These are phyloP conservation scores for Chlorophyllum brunneum DNA, from an alignment of 768 basidiomycete species.

Conservation along the genomic window DNA sequence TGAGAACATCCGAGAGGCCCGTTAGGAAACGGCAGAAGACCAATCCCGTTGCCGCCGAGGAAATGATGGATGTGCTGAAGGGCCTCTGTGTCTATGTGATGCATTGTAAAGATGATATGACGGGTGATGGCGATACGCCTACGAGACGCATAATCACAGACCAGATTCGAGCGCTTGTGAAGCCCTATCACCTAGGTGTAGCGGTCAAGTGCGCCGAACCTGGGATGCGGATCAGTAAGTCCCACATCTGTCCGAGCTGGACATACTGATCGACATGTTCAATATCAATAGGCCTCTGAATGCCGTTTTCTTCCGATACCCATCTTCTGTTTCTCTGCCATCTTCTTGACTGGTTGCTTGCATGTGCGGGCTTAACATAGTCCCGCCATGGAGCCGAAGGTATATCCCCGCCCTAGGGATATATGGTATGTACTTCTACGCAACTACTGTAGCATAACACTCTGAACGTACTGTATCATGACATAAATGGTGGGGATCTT, in stretches of 20 bases:
- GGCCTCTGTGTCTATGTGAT: conserved; percentile 74
- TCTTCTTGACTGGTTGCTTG: background rate
- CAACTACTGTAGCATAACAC: conserved; percentile 10
- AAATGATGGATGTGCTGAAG: conserved; percentile 46
- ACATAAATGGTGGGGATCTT: background rate
- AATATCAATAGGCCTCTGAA: too few species aligned
- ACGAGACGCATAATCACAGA: conserved; percentile 66
- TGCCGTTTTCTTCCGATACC: too few species aligned
- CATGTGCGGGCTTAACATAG: background rate
- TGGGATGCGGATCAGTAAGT: conserved; percentile 80
- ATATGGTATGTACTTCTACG: conserved; percentile 7
- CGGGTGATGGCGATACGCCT: conserved; percentile 42
- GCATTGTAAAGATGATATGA: conserved; percentile 81
- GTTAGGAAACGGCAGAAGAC: conserved; percentile 35
- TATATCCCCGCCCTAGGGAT: background rate
- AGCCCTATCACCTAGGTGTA: conserved; percentile 60
- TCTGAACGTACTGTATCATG: too few species aligned
- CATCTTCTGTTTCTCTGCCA: background rate
- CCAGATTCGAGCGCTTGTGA: conserved; percentile 66
- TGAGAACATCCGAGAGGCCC: conserved; percentile 23
- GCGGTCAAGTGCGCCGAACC: conserved; percentile 69
- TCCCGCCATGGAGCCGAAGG: background rate
- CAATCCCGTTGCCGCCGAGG: conserved; percentile 36
- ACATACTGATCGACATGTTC: too few species aligned
- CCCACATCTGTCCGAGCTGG: background rate